Evolutionary conservation across 2,329 filamentous ascomycete species (phyloP), one percentile per base, ranked within the genome.

Genomic region (Mariannaea sp.): DNA sequence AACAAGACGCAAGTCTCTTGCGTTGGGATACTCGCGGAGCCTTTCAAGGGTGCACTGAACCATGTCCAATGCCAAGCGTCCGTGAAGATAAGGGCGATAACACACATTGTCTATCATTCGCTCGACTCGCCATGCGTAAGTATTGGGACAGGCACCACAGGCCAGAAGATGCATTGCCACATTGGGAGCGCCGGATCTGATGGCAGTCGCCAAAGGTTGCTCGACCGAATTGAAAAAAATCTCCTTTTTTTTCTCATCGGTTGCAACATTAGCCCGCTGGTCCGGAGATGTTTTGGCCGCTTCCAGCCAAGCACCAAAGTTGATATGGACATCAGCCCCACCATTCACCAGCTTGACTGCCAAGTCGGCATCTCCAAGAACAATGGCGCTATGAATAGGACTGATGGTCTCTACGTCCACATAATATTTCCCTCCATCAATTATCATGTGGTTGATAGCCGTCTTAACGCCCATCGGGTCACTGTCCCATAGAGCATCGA

Each of bases 131-230:
- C 65, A 67, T 0, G 81, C 80, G 32, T 90, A 62, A 0, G 78
- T 77, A 56, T 89, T 89, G 0, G 84, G 78, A 69, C 92, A 81
- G 3, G 81, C 87, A 1, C 88, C 89, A 13, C 74, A 74, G 13
- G 81, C 73, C 1, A 95, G 67, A 3, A 95, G 77, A 32, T 80
- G 73, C 4, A 83, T 63, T 1, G 82, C 83, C 5, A 85, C 66
- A 1, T 76, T 71, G 0, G 75, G 73, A 29, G 64, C 62, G n/a
- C 66, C 70, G 22, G 49, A 55, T 53, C 62, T 82, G 65, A 72
- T 78, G 13, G 90, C 89, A 3, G 78, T 53, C 7, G 91, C 75
- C 12, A 94, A 72, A 0, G 90, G 89, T 64, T 93, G 89, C 48
- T 82, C 75, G 9, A 80, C 65, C 1, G 61, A 66, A n/a, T n/a